Percentiles rank a stretch among this genome's conserved stretches.
Evolutionary conservation across 768 basidiomycete genomes (phyloP).

Genomic region (Termitomyces sp.): DNA sequence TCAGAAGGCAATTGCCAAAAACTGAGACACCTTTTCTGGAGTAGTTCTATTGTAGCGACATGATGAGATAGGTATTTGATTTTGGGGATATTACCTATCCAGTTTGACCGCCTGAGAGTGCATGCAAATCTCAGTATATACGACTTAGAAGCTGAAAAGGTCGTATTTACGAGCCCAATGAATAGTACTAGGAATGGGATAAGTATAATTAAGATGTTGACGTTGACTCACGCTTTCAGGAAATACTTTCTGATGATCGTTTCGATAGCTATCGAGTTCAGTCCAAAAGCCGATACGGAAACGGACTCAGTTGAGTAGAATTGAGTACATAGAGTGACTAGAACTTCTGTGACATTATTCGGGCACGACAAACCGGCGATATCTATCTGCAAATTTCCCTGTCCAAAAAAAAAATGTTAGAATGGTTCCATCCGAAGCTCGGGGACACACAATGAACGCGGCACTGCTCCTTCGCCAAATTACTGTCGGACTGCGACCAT

Average conservation of each 20-base stretch:
- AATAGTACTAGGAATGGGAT: constrained; percentile 46
- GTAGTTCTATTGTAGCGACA: constrained; percentile 30
- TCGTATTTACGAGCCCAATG: no score
- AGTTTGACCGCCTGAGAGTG: constrained; percentile 65
- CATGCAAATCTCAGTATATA: constrained; percentile 77
- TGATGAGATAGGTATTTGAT: constrained; percentile 3
- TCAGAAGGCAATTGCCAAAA: constrained; percentile 1
- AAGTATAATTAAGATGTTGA: neutral
- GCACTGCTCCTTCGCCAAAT: no score
- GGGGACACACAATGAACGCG: no score
- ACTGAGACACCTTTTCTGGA: constrained; percentile 26
- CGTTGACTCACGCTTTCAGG: no score
- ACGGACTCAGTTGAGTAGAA: no score
- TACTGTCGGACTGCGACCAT: neutral
- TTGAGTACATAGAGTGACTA: no score
- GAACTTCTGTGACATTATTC: neutral
- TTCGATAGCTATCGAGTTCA: no score
- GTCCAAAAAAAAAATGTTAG: neutral
- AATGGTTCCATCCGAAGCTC: no score
- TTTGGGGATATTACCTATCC: neutral
- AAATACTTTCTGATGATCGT: no score
- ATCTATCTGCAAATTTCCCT: neutral
- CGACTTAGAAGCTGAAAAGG: constrained; percentile 35
- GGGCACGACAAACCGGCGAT: neutral
- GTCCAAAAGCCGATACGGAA: no score